A percentile compares a stretch with the other conserved stretches of the same genome.
Evolutionary conservation across 2,329 filamentous ascomycete species (phyloP).

Genomic region (Hypoxylon sp.): DNA sequence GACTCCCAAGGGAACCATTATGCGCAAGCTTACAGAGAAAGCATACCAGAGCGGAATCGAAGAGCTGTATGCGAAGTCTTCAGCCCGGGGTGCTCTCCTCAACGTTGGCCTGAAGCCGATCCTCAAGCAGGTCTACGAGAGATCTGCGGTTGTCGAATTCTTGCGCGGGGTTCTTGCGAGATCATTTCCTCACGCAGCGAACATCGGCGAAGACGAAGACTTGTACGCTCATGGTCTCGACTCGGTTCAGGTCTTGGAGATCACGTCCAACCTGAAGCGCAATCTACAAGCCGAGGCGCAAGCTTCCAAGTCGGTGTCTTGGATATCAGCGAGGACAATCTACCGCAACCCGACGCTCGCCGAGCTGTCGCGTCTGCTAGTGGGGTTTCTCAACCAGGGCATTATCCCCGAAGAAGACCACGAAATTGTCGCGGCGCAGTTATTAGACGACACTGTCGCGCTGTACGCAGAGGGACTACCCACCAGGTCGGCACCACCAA

Average conservation of each 20-base stretch:
- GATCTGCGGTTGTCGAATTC: not conserved
- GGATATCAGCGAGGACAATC: slow-evolving; percentile 28
- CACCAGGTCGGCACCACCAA: not conserved
- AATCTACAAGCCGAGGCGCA: slow-evolving; percentile 15
- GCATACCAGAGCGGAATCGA: slow-evolving; percentile 34
- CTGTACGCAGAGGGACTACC: slow-evolving; percentile 10
- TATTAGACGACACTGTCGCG: slow-evolving; percentile 12
- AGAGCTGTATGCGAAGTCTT: slow-evolving; percentile 16
- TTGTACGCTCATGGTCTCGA: slow-evolving; percentile 30
- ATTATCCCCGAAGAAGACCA: slow-evolving; percentile 11
- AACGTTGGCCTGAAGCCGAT: not conserved
- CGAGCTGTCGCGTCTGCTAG: slow-evolving; percentile 11
- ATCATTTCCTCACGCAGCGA: not conserved
- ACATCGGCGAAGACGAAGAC: slow-evolving; percentile 23
- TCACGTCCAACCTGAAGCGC: slow-evolving; percentile 17
- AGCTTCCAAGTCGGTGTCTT: slow-evolving; percentile 2
- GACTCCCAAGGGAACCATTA: slow-evolving; percentile 36
- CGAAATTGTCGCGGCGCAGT: not conserved
- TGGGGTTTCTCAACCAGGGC: slow-evolving; percentile 24
- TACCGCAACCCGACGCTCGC: slow-evolving; percentile 24
- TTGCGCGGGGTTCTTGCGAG: not conserved
- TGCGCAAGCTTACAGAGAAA: slow-evolving; percentile 34
- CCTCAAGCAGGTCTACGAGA: slow-evolving; percentile 11
- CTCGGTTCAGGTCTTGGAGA: slow-evolving; percentile 26
- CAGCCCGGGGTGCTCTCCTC: not conserved